These are phyloP conservation scores for Amphibolis antarctica DNA, from an alignment of 106 monocot species.

Conservation along the genomic window DNA sequence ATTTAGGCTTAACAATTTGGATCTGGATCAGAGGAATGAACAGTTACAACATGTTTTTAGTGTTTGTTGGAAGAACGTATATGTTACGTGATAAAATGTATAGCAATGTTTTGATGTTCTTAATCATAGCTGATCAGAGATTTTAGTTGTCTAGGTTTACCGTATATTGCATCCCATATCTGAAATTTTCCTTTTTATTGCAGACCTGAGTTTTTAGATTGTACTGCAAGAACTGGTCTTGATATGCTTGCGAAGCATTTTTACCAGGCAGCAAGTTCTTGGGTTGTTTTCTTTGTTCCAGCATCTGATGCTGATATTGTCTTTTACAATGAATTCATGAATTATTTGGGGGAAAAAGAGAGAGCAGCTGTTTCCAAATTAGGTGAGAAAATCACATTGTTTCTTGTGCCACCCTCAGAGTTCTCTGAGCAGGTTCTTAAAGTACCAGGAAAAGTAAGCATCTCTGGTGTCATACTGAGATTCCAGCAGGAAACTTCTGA, in stretches of 20 bases:
- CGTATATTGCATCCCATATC: too few species aligned
- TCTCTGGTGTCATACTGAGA: conserved; percentile 77
- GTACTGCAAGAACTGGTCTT: conserved; percentile 88
- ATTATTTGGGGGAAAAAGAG: conserved; percentile 81
- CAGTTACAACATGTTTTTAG: too few species aligned
- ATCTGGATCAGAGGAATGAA: too few species aligned
- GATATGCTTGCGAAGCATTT: conserved; percentile 96
- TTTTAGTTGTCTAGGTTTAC: neutral
- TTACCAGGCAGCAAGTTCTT: conserved; percentile 67
- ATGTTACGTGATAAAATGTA: too few species aligned
- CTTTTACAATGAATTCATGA: conserved; percentile 90
- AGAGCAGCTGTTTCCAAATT: conserved; percentile 83
- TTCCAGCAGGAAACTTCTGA: conserved; percentile 51
- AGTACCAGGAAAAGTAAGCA: conserved; percentile 94
- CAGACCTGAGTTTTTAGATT: conserved; percentile 81
- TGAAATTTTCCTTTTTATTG: conserved; percentile 9
- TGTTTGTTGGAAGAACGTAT: too few species aligned
- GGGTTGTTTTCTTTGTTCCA: conserved; percentile 99
- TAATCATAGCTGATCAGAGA: too few species aligned
- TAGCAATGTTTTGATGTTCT: too few species aligned
- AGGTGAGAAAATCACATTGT: conserved; percentile 74
- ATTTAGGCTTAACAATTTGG: too few species aligned
- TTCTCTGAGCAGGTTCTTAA: conserved; percentile 87
- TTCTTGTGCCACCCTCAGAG: conserved; percentile 89
- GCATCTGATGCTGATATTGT: conserved; percentile 75